Evolutionary conservation across 2,329 filamentous ascomycete species (phyloP).

Genomic region (Trichoderma arundinaceum): DNA sequence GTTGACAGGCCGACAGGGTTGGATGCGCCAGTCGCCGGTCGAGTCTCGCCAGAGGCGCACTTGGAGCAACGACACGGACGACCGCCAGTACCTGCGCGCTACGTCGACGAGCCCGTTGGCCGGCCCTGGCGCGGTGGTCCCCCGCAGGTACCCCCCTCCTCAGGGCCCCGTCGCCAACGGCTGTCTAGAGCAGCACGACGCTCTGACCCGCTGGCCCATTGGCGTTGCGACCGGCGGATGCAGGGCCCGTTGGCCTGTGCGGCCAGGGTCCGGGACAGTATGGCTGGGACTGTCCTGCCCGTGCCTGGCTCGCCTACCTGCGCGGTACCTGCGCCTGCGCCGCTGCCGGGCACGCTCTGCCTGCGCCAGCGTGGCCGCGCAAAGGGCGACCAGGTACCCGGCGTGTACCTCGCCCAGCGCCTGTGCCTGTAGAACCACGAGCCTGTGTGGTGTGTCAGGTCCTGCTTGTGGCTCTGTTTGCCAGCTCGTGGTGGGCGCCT

Average conservation of each 20-base stretch:
- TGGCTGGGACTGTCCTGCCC: slow-evolving; percentile 13
- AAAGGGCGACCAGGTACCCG: neutral
- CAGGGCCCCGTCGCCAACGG: slow-evolving; percentile 18
- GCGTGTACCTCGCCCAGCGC: neutral
- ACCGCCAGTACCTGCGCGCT: slow-evolving; percentile 13
- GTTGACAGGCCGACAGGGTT: slow-evolving; percentile 28
- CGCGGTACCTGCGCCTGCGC: neutral
- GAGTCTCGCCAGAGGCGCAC: neutral
- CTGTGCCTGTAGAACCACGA: too few relatives aligned
- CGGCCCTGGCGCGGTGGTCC: slow-evolving; percentile 10
- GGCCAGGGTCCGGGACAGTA: slow-evolving; percentile 19
- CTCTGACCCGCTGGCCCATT: slow-evolving; percentile 28
- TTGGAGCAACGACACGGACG: slow-evolving; percentile 4
- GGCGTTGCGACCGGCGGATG: slow-evolving; percentile 31
- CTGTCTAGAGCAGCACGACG: slow-evolving; percentile 15
- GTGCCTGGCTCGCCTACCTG: neutral
- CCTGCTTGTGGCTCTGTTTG: too few relatives aligned
- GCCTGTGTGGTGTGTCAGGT: too few relatives aligned
- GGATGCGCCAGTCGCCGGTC: slow-evolving; percentile 4
- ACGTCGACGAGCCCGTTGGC: slow-evolving; percentile 7
- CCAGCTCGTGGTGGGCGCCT: too few relatives aligned
- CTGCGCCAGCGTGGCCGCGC: neutral
- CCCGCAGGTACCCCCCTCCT: slow-evolving; percentile 22
- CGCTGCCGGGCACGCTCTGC: neutral
- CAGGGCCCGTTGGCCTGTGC: slow-evolving; percentile 31